These are phyloP conservation scores for Lactifluus hygrophoroides DNA, from an alignment of 768 basidiomycete genomes.

Conservation along the genomic window DNA sequence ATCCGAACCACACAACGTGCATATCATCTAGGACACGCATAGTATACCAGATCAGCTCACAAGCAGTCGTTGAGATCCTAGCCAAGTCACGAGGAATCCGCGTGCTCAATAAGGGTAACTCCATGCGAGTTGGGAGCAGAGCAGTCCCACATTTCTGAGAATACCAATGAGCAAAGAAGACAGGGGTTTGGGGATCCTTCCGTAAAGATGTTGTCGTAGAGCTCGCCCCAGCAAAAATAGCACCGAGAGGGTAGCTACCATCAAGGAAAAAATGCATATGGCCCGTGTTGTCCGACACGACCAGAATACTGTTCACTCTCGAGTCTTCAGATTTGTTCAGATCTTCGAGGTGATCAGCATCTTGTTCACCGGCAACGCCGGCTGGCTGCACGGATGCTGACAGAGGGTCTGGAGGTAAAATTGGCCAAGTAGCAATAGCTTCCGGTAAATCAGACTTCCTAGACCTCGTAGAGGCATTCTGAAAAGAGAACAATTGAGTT, in stretches of 20 bases:
- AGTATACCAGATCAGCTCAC: constrained; percentile 65
- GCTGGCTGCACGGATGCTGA: constrained; percentile 53
- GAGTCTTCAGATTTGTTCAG: constrained; percentile 42
- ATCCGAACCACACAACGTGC: constrained; percentile 64
- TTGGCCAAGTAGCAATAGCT: constrained; percentile 62
- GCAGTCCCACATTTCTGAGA: constrained; percentile 24
- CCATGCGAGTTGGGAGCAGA: constrained; percentile 39
- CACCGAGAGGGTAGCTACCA: constrained; percentile 65
- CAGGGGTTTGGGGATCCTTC: constrained; percentile 39
- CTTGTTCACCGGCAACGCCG: constrained; percentile 28
- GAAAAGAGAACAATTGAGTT: constrained; percentile 74
- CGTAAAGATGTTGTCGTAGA: constrained; percentile 29
- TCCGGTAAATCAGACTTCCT: constrained; percentile 43
- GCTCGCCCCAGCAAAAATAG: constrained; percentile 32
- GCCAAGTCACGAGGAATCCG: constrained; percentile 61
- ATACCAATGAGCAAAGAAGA: constrained; percentile 44
- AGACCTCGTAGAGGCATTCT: constrained; percentile 50
- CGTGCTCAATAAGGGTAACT: constrained; percentile 49
- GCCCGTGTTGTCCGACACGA: constrained; percentile 51
- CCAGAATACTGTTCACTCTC: constrained; percentile 50
- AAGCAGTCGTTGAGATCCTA: constrained; percentile 54
- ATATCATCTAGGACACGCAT: constrained; percentile 67
- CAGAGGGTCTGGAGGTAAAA: constrained; percentile 44
- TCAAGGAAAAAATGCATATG: constrained; percentile 60
- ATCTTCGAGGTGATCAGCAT: constrained; percentile 27